phyloP scores from a whole-genome alignment of 345 rosid species.

The Rhodamnia argentea region DNA sequence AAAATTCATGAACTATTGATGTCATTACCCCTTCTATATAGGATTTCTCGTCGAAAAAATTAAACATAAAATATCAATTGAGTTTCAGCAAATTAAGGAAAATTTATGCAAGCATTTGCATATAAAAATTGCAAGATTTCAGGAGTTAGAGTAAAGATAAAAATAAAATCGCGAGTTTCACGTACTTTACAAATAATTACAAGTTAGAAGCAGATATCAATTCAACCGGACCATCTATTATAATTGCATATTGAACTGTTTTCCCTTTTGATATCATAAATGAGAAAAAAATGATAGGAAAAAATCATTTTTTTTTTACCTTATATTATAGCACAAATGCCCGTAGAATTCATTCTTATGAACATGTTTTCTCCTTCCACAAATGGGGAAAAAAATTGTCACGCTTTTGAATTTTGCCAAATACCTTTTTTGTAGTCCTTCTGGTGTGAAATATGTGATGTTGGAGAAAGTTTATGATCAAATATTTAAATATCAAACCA shows the following conservation, averaged over 20 bases:
- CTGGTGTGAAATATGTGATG: neutral
- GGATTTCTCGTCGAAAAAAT: neutral
- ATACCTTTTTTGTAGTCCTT: fast-evolving
- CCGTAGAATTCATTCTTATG: neutral
- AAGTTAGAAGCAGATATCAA: neutral
- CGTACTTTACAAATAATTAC: neutral
- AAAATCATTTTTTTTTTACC: neutral
- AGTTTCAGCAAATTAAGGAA: neutral
- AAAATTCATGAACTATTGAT: neutral
- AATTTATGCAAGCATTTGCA: neutral
- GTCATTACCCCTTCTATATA: neutral
- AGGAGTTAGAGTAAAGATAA: neutral
- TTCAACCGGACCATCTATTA: neutral
- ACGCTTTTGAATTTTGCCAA: neutral
- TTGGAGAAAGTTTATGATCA: neutral
- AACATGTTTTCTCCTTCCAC: neutral
- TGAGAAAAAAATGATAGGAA: neutral
- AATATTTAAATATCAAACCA: too few species aligned
- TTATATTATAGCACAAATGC: neutral
- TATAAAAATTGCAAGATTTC: neutral
- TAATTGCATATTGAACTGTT: neutral
- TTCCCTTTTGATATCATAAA: neutral
- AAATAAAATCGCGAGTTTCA: neutral
- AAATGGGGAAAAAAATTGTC: neutral
- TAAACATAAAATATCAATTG: neutral